These are phyloP conservation scores for Delonix regia DNA, from an alignment of 306 rosid genomes.

Conservation along the genomic window DNA sequence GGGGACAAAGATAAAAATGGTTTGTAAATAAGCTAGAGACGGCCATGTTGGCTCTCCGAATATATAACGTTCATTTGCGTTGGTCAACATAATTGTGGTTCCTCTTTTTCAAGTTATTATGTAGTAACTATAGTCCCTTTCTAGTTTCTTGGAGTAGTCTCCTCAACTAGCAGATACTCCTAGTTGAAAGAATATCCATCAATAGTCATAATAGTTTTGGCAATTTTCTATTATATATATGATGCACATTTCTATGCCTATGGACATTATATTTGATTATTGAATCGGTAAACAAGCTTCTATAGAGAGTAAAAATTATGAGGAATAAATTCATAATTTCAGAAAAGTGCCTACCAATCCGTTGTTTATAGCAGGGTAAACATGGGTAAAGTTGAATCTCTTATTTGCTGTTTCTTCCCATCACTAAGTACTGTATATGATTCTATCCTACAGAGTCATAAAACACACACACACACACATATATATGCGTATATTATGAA, in stretches of 20 bases:
- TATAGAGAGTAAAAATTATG: too few species aligned
- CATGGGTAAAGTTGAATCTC: not conserved
- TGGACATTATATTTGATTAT: not conserved
- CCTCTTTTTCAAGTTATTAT: too few species aligned
- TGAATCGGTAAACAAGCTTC: too few species aligned
- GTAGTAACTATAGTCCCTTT: not conserved
- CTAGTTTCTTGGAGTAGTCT: not conserved
- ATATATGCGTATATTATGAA: not conserved
- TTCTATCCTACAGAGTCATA: not conserved
- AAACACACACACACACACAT: too few species aligned
- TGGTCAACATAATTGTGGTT: not conserved
- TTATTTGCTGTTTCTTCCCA: not conserved
- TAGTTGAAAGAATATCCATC: not conserved
- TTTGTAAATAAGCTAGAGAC: not conserved
- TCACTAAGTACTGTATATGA: not conserved
- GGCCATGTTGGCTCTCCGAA: not conserved
- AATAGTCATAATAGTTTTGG: not conserved
- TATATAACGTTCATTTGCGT: not conserved
- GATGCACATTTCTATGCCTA: not conserved
- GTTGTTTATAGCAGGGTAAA: not conserved
- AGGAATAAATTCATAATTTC: too few species aligned
- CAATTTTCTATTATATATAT: too few species aligned
- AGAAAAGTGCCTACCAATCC: not conserved
- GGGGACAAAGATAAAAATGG: not conserved
- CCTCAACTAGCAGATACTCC: not conserved